Evolutionary conservation across 1,284 basidiomycete species (phyloP), one percentile per base, ranked within the genome.

Genomic region (Trichosporon asahii): DNA sequence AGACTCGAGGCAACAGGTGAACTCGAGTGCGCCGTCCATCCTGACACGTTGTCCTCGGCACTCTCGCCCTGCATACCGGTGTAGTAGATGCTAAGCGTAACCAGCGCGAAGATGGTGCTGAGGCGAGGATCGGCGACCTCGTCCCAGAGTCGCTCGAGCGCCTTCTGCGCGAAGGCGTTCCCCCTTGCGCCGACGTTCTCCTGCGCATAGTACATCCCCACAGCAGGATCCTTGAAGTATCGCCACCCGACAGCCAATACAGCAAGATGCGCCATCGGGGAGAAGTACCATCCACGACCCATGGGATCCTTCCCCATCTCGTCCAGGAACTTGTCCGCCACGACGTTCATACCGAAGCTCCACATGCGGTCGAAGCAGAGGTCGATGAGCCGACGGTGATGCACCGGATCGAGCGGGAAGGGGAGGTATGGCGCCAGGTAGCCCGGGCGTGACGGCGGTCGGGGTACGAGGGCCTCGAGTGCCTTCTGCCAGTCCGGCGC

Each of bases 381-480:
- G 35, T 76, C 72, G 53, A 76, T 31, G 12, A 76, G 69, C 2
- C 31, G 18, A 2, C 46, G 61, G 57, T 76, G 75, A 66, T 76
- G 75, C 5, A 49, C 68, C n/a, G 65, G 63, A 14, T 69, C 68
- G 12, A 74, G 72, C 11, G 73, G 73, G 40, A 74, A 74, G 21
- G 75, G 75, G 12, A 76, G 70, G 61, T 76, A 76, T 1, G 72
- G 67, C n/a, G 75, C 72, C 6, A 76, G 72, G 29, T 73, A 76
- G 23, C 71, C 75, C 2, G 69, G 73, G 1, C 72, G 66, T 1
- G 49, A 64, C 6, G 57, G 63, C 0, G 71, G 71, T 11, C 21
- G 33, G 0, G 64, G 37, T 4, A 64, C 57, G 25, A 72, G 67
- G 1, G 71, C 72, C 25, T 73, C 66, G 8, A 76, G 67, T 11